Conservation (phyloP, 768 basidiomycete genomes). For the Tylopilus felleus region DNA sequence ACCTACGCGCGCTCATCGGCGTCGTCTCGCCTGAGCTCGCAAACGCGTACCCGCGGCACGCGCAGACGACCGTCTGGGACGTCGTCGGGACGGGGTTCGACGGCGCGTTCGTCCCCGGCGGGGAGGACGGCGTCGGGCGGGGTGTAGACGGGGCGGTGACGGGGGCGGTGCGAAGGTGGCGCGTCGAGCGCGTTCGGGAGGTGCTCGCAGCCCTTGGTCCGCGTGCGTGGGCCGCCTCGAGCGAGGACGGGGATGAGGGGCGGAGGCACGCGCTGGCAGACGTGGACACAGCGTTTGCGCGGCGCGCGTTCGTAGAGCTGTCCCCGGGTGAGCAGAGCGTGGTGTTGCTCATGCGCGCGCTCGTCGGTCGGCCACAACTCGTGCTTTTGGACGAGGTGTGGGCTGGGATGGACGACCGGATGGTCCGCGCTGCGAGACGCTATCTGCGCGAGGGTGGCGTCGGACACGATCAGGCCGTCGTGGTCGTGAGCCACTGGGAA, state of each 20-base stretch:
- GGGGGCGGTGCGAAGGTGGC: slow-evolving; percentile 35
- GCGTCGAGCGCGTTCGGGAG: slow-evolving; percentile 45
- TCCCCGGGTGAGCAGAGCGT: slow-evolving; percentile 75
- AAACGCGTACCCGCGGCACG: slow-evolving; percentile 82
- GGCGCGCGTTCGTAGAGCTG: slow-evolving; percentile 57
- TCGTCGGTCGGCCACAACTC: slow-evolving; percentile 70
- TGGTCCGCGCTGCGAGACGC: slow-evolving; percentile 60
- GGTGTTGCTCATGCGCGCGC: slow-evolving; percentile 79
- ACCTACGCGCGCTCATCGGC: slow-evolving; percentile 65
- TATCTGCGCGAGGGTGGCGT: slow-evolving; percentile 60
- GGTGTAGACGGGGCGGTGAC: slow-evolving; percentile 38
- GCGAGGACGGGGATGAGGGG: no score
- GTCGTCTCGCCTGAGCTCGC: slow-evolving; percentile 87
- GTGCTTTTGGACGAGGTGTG: slow-evolving; percentile 90
- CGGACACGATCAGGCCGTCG: slow-evolving; percentile 62
- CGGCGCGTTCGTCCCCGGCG: slow-evolving; percentile 66
- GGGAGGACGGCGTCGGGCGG: slow-evolving; percentile 44
- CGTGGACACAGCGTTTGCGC: slow-evolving; percentile 43
- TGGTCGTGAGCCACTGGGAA: slow-evolving; percentile 89
- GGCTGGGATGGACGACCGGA: slow-evolving; percentile 84
- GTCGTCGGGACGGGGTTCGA: slow-evolving; percentile 87
- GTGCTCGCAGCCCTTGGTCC: slow-evolving; percentile 69
- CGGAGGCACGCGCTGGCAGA: not conserved
- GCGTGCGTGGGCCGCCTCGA: slow-evolving; percentile 38
- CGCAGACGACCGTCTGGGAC: slow-evolving; percentile 66